phyloP scores from a whole-genome alignment of 1,284 basidiomycete genomes.

The Inonotus hispidus region DNA sequence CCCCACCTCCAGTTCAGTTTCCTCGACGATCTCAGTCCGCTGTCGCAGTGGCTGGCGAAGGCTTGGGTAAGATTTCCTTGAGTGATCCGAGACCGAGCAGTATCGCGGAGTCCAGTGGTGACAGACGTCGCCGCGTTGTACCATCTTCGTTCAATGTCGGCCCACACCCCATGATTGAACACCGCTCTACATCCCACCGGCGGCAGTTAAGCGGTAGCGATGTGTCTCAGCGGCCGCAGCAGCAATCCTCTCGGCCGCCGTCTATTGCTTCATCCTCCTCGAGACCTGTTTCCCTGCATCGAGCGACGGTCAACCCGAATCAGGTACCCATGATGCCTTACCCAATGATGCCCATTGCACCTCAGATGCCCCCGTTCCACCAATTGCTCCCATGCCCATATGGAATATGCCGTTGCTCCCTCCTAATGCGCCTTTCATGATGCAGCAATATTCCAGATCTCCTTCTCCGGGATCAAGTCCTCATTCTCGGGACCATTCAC shows the following conservation, averaged over 20 bases:
- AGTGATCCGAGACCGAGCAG: not conserved
- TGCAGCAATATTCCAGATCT: slow-evolving; percentile 38
- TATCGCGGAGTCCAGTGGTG: slow-evolving; percentile 1
- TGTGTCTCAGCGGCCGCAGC: not conserved
- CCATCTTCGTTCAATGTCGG: not conserved
- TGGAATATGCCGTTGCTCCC: slow-evolving; percentile 55
- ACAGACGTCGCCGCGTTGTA: slow-evolving; percentile 2
- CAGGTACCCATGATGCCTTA: slow-evolving; percentile 1
- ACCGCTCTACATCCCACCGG: not conserved
- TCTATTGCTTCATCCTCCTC: slow-evolving; percentile 7
- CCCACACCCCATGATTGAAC: not conserved
- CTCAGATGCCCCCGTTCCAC: slow-evolving; percentile 16
- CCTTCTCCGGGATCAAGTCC: slow-evolving; percentile 14
- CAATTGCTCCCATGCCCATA: slow-evolving; percentile 28
- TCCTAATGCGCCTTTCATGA: slow-evolving; percentile 72
- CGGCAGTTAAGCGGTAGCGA: not conserved
- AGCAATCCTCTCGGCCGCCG: not conserved
- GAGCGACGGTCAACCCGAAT: not conserved
- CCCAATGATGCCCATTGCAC: not conserved
- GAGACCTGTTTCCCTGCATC: slow-evolving; percentile 1
- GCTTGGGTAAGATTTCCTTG: not conserved
- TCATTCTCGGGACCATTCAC: slow-evolving; percentile 10
- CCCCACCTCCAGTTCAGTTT: slow-evolving; percentile 19
- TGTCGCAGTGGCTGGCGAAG: not conserved
- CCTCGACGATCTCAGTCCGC: slow-evolving; percentile 2